Evolutionary conservation across 2,329 filamentous ascomycete genomes (phyloP), one percentile per base, ranked within the genome.

Genomic region (Talaromyces sp.): DNA sequence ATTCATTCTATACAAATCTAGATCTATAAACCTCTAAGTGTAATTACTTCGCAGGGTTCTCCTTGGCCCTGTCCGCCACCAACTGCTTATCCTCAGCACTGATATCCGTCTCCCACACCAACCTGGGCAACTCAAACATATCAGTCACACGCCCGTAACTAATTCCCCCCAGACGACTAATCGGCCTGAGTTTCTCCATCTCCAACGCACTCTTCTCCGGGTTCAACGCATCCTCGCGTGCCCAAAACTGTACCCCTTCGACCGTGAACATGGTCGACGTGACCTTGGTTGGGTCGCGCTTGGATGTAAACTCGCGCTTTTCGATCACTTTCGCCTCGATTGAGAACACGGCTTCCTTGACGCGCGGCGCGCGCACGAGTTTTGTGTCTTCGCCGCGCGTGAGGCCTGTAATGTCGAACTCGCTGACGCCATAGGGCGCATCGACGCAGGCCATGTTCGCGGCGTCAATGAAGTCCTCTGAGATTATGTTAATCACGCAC

Each of bases 171-270:
- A 96, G 68, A 55, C 91, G 83, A 59, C 84, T 84, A 14, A 96
- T 80, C 0, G 92, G 90, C 60, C 83, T 83, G 59, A 96, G 75
- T 11, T 58, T 43, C 17, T 86, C 81, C 4, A 89, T 86, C 73
- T 93, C 88, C 59, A 96, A 80, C 58, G 89, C 67, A 64, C 86
- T 90, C 68, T 79, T 82, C 9, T 90, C 86, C 69, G 89, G 85
- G 67, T 93, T 90, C 62, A 96, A 76, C 2, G 90, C 90, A 75
- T 96, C 91, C 72, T 93, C 89, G 58, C 91, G 79, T 1, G 86
- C 90, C 90, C 91, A 96, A 70, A 96, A 96, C 49, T 86, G 81
- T 26, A 88, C 85, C 0, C 90, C 92, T 76, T 96, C 90, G 19
- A 96, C 78, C 41, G 95, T 81, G 1, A 83, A 87, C 62, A 95